A percentile compares a stretch with the other conserved stretches of the same genome.
These are phyloP conservation scores for Oryza glaberrima DNA, from an alignment of 176 grass and related monocot genomes.

Conservation along the genomic window DNA sequence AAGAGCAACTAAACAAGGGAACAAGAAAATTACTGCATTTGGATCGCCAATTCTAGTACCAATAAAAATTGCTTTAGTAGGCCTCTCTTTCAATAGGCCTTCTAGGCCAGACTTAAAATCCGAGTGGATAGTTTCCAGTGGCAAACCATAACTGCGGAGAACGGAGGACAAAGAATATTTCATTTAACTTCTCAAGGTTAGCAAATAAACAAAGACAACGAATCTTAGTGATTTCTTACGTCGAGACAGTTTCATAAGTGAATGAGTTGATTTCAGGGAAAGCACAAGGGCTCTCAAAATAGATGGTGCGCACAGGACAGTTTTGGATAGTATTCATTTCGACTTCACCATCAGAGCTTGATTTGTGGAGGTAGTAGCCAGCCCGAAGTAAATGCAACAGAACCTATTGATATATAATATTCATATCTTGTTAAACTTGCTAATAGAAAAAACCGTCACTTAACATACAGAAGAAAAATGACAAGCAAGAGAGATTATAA, in stretches of 20 bases:
- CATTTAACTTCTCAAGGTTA: conserved; percentile 36
- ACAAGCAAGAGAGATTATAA: conserved; percentile 36
- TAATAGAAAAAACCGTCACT: conserved; percentile 1
- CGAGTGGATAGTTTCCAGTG: conserved; percentile 79
- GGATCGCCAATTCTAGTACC: conserved; percentile 99
- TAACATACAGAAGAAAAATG: conserved; percentile 30
- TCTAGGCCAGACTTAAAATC: conserved; percentile 99
- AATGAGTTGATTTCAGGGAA: conserved; percentile 97
- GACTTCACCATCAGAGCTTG: conserved; percentile 42
- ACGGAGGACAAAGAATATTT: conserved; percentile 27
- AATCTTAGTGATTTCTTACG: conserved; percentile 55
- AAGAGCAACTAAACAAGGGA: conserved; percentile 31
- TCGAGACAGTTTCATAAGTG: conserved; percentile 84
- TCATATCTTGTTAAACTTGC: conserved; percentile 33
- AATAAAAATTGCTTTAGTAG: conserved; percentile 98
- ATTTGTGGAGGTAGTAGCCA: conserved; percentile 91
- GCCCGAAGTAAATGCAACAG: conserved; percentile 95
- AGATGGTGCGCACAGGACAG: conserved; percentile 91
- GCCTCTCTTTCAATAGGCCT: conserved; percentile 71
- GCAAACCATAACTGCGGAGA: conserved; percentile 80
- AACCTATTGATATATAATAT: conserved; percentile 56
- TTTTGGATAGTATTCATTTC: conserved; percentile 57
- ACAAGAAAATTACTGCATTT: conserved; percentile 76
- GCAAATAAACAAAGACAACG: conserved; percentile 31
- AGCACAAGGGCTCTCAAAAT: conserved; percentile 91